Conservation (phyloP, 2,329 filamentous ascomycete genomes). For the Stemphylium lycopersici region DNA sequence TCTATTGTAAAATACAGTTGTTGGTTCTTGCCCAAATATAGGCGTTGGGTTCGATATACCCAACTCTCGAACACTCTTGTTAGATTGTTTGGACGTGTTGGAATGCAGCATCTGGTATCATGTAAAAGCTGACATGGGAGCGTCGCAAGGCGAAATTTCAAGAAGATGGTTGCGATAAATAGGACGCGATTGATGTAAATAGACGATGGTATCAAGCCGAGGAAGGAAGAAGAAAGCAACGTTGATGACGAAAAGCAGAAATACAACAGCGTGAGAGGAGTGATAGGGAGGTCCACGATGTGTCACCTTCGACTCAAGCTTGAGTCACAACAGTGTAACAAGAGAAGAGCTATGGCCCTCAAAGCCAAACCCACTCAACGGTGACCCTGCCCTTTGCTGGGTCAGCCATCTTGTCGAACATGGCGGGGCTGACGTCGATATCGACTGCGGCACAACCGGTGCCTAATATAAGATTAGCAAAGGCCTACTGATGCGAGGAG, state of each 20-base stretch:
- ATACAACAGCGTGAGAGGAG: neutral
- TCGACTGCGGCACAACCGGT: constrained; percentile 57
- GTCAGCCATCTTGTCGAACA: constrained; percentile 57
- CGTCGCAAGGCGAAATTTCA: neutral
- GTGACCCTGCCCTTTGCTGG: constrained; percentile 55
- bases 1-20: no score
- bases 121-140: neutral
- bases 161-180: neutral
- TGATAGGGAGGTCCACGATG: neutral
- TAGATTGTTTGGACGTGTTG: neutral
- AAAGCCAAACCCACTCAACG: constrained; percentile 60
- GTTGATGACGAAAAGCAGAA: neutral
- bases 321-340: constrained; percentile 1
- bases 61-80: neutral
- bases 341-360: constrained; percentile 13
- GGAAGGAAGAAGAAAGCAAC: neutral
- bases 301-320: constrained; percentile 3
- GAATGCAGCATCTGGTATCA: neutral
- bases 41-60: neutral
- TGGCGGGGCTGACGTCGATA: constrained; percentile 57
- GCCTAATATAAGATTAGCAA: constrained; percentile 40
- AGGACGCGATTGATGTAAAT: neutral
- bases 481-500: neutral
- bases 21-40: no score
- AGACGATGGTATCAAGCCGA: neutral